Conservation (phyloP, 345 rosid species). For the Salix caprea region DNA sequence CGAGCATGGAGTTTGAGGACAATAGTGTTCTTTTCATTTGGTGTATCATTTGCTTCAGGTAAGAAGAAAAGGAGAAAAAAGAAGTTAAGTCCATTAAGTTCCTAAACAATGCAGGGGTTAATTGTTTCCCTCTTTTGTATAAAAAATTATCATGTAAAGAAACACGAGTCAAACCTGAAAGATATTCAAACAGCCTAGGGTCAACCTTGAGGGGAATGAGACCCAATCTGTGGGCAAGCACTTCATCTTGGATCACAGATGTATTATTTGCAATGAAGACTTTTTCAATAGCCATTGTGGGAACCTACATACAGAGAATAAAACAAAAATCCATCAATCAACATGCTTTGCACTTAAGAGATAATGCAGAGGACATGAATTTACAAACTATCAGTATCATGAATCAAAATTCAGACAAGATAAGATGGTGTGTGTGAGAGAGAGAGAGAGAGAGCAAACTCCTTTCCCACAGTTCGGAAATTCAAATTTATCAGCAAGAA, state of each 20-base stretch:
- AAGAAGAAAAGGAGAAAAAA: constrained; percentile 10
- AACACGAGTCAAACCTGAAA: constrained; percentile 51
- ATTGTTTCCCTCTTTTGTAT: neutral
- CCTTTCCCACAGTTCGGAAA: no score
- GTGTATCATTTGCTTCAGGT: constrained; percentile 55
- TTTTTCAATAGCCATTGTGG: constrained; percentile 95
- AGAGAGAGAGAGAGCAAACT: neutral
- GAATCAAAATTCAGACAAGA: neutral
- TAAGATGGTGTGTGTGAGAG: neutral
- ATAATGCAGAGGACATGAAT: neutral
- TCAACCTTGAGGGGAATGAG: constrained; percentile 78
- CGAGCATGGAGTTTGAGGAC: constrained; percentile 83
- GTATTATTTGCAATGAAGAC: constrained; percentile 86
- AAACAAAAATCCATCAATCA: neutral
- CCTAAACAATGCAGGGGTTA: neutral
- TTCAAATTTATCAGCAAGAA: no score
- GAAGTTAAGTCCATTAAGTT: neutral
- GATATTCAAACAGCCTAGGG: constrained; percentile 79
- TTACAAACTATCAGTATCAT: neutral
- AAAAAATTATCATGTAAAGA: neutral
- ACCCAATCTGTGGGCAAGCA: constrained; percentile 92
- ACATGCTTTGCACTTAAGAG: neutral
- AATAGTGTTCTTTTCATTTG: constrained; percentile 87
- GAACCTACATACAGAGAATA: constrained; percentile 45
- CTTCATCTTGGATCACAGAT: constrained; percentile 81